phyloP scores from a whole-genome alignment of 1,139 yeast species.

The Candida albicans region DNA sequence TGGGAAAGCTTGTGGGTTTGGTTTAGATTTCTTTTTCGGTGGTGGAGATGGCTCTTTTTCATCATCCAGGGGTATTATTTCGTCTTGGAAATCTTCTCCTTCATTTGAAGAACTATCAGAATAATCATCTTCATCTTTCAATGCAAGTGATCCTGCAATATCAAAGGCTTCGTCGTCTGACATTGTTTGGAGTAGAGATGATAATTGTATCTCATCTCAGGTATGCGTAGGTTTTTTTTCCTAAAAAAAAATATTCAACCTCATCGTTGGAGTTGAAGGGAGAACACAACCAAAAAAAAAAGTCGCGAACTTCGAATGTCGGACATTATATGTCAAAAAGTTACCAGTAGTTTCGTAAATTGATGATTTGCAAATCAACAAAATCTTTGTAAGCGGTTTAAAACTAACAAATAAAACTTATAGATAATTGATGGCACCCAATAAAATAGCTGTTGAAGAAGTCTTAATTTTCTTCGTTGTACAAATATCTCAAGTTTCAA shows the following conservation, averaged over 20 bases:
- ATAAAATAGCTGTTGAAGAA: too few species aligned
- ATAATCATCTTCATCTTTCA: constrained; percentile 41
- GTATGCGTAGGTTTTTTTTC: neutral
- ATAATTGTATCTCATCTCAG: constrained; percentile 1
- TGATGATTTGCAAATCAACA: too few species aligned
- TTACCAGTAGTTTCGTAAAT: too few species aligned
- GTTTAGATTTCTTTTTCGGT: constrained; percentile 23
- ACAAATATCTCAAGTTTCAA: too few species aligned
- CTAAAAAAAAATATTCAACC: neutral
- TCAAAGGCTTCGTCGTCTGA: constrained; percentile 61
- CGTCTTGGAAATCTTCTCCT: constrained; percentile 56
- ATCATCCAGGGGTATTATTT: constrained; percentile 51
- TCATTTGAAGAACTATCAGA: constrained; percentile 17
- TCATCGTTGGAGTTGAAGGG: constrained; percentile 1
- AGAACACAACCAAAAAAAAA: neutral
- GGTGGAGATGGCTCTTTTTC: constrained; percentile 17
- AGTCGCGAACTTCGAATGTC: too few species aligned
- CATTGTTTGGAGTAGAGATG: constrained; percentile 20
- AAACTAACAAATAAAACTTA: too few species aligned
- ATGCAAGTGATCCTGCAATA: constrained; percentile 64
- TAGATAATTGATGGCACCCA: too few species aligned
- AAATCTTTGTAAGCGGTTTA: too few species aligned
- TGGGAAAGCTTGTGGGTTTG: constrained; percentile 49
- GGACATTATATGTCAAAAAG: too few species aligned
- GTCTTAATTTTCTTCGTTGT: too few species aligned